Percentiles rank a stretch among this genome's conserved stretches.
These are phyloP conservation scores for Fusarium sp. DNA, from an alignment of 2,329 filamentous ascomycete species.

Conservation along the genomic window DNA sequence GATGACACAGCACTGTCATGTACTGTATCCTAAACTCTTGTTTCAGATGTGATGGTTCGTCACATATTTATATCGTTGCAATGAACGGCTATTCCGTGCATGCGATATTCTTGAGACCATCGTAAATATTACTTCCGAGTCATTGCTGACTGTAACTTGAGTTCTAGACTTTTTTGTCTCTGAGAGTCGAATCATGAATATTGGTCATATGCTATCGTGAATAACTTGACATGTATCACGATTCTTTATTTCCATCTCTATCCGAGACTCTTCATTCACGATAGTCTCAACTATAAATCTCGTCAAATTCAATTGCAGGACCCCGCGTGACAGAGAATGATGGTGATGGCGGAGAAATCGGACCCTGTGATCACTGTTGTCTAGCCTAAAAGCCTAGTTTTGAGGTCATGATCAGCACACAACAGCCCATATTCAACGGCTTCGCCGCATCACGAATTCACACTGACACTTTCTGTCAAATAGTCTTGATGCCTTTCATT, in stretches of 20 bases:
- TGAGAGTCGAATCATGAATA: neutral
- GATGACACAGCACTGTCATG: conserved; percentile 6
- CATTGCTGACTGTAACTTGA: neutral
- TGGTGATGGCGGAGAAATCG: neutral
- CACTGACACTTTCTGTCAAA: neutral
- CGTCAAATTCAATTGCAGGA: neutral
- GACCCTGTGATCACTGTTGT: neutral
- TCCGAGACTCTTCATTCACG: neutral
- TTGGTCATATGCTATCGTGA: neutral
- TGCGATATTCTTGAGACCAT: neutral
- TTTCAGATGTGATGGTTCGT: conserved; percentile 11
- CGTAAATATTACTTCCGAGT: neutral
- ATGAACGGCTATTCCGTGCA: neutral
- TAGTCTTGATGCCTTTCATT: neutral
- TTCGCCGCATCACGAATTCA: neutral
- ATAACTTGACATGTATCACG: neutral
- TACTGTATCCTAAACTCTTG: neutral
- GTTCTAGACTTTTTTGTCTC: neutral
- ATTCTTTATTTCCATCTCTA: neutral
- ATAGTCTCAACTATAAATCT: neutral
- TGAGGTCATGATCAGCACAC: neutral
- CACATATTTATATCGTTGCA: conserved; percentile 4
- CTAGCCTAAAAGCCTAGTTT: neutral
- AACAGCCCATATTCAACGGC: neutral
- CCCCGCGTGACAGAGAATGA: neutral